These are phyloP conservation scores for Helotiales sp. DNA, from an alignment of 2,329 filamentous ascomycete species.

Conservation along the genomic window DNA sequence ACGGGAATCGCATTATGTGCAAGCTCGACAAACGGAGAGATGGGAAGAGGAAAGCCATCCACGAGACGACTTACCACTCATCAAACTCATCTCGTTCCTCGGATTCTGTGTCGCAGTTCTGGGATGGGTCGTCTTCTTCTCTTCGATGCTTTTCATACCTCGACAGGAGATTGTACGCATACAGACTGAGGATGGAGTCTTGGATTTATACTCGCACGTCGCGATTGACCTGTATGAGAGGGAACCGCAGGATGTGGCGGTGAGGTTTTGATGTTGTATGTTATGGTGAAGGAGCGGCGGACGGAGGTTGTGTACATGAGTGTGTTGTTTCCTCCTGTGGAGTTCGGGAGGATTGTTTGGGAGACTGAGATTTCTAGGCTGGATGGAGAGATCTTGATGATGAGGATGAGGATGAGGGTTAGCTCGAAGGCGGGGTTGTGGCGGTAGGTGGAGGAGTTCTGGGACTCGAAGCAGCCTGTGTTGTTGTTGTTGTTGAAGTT, in stretches of 20 bases:
- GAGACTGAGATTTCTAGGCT: neutral
- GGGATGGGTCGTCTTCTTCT: neutral
- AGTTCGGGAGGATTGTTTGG: neutral
- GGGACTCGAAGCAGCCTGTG: too few relatives aligned
- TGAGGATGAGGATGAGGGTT: too few relatives aligned
- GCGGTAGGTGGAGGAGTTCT: too few relatives aligned
- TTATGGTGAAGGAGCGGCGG: neutral
- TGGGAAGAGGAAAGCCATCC: neutral
- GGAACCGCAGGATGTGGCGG: neutral
- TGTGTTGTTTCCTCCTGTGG: neutral
- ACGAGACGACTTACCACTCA: neutral
- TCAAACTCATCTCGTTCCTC: neutral
- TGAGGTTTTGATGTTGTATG: neutral
- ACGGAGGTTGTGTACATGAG: neutral
- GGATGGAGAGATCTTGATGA: slow-evolving; percentile 53
- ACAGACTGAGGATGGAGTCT: neutral
- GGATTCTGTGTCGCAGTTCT: neutral
- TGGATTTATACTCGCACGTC: neutral
- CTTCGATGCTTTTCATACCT: neutral
- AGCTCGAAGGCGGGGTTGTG: too few relatives aligned
- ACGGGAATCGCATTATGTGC: too few relatives aligned
- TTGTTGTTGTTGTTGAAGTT: too few relatives aligned
- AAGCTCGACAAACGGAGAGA: neutral
- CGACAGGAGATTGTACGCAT: neutral
- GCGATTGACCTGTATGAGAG: neutral